Conservation (phyloP, 257 asterid genomes). For the Primulina tabacum region DNA sequence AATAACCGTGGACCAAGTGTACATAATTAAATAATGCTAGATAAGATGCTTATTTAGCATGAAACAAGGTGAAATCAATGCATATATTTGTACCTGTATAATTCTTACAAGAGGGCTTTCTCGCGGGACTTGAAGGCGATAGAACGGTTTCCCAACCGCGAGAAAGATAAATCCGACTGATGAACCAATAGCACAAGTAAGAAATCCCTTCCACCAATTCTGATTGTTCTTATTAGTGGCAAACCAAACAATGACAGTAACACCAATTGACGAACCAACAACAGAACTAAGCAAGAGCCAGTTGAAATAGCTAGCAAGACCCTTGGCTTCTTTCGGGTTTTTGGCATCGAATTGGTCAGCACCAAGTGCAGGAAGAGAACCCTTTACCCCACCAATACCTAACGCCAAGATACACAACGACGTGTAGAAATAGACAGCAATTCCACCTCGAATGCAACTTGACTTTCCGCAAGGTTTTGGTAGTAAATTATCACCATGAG, state of each 20-base stretch:
- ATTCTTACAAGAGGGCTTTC: conserved; percentile 64
- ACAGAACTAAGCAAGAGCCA: conserved; percentile 61
- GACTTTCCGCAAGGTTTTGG: conserved; percentile 61
- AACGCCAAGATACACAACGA: conserved; percentile 56
- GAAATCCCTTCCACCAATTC: conserved; percentile 85
- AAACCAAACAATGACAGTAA: conserved; percentile 68
- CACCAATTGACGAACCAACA: conserved; percentile 56
- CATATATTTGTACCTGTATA: conserved; percentile 40
- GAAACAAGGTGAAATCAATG: not conserved
- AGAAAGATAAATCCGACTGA: conserved; percentile 42
- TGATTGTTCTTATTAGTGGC: conserved; percentile 52
- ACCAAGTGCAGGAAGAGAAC: conserved; percentile 80
- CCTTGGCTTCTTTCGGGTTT: conserved; percentile 59
- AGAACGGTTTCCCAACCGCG: conserved; percentile 53
- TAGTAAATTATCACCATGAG: conserved; percentile 45
- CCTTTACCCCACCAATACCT: conserved; percentile 71
- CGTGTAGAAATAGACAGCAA: conserved; percentile 56
- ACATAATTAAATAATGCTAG: not conserved
- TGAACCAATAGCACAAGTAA: conserved; percentile 38
- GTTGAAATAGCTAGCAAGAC: conserved; percentile 75
- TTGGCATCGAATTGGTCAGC: conserved; percentile 79
- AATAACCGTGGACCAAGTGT: not conserved
- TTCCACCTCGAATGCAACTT: conserved; percentile 55
- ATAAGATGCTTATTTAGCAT: conserved; percentile 6
- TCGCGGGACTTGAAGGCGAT: conserved; percentile 52